Conservation (phyloP, 176 grass and related monocot genomes). For the Ampelocalamus luodianensis region DNA sequence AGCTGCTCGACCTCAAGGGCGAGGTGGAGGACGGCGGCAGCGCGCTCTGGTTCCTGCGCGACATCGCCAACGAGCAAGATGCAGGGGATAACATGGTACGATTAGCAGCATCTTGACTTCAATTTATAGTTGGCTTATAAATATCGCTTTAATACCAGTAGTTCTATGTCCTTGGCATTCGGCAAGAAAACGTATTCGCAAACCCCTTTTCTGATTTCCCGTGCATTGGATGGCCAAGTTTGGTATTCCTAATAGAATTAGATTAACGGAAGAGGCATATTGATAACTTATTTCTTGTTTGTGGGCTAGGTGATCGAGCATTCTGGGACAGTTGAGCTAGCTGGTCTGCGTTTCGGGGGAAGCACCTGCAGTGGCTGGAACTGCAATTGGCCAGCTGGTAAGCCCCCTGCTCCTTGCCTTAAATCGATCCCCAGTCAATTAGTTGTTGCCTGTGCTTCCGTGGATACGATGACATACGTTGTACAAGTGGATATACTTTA, state of each 20-base stretch:
- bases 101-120: background rate
- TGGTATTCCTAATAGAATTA: background rate
- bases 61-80: slow-evolving; percentile 88
- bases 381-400: slow-evolving; percentile 71
- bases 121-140: background rate
- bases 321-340: slow-evolving; percentile 64
- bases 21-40: slow-evolving; percentile 75
- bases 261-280: background rate
- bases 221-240: background rate
- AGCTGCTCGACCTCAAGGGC: slow-evolving; percentile 86
- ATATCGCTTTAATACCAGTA: background rate
- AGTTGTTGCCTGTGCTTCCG: background rate
- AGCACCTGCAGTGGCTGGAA: slow-evolving; percentile 54
- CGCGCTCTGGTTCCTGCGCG: slow-evolving; percentile 81
- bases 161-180: background rate
- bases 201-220: background rate
- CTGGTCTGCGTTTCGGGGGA: slow-evolving; percentile 46
- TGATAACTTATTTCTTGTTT: slow-evolving; percentile 33
- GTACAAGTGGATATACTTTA: background rate
- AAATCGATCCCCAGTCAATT: background rate
- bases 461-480: background rate
- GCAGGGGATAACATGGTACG: slow-evolving; percentile 69
- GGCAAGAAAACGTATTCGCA: background rate
- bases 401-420: background rate
- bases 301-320: slow-evolving; percentile 70